phyloP scores from a whole-genome alignment of 225 moss, liverwort and hornwort genomes.

The Marchantia polymorpha region DNA sequence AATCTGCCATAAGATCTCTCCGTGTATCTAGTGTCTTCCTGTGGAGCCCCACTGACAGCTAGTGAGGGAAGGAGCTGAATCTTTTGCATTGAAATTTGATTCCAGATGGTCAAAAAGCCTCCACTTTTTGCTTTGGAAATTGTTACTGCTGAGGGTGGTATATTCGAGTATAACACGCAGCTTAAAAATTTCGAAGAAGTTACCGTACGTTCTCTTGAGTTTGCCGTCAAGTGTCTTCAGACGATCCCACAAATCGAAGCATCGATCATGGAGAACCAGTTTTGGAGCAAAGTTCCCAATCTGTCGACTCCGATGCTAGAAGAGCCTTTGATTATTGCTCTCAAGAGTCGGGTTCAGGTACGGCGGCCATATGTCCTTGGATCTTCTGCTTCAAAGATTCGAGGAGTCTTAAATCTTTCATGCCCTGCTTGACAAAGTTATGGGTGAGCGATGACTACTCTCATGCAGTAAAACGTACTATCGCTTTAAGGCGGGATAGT shows the following conservation, averaged over 20 bases:
- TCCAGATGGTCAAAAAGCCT: slow-evolving; percentile 77
- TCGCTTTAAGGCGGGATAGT: neutral
- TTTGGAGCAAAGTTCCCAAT: slow-evolving; percentile 72
- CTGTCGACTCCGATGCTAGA: slow-evolving; percentile 51
- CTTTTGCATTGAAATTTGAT: neutral
- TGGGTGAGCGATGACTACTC: neutral
- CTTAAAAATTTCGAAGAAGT: slow-evolving; percentile 80
- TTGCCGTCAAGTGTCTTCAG: slow-evolving; percentile 62
- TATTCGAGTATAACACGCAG: slow-evolving; percentile 62
- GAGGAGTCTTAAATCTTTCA: neutral
- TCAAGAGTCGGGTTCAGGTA: slow-evolving; percentile 63
- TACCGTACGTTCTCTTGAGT: slow-evolving; percentile 61
- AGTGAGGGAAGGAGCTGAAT: no score
- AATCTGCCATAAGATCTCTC: neutral
- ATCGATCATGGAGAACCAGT: slow-evolving; percentile 74
- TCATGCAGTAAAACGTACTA: neutral
- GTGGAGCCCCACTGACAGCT: no score
- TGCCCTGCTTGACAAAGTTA: no score
- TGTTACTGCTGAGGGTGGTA: slow-evolving; percentile 51
- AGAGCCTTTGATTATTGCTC: slow-evolving; percentile 52
- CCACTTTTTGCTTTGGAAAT: slow-evolving; percentile 73
- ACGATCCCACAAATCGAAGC: slow-evolving; percentile 73
- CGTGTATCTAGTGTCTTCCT: neutral
- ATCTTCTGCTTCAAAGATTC: neutral
- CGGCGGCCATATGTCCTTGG: neutral